Evolutionary conservation across 108 stramenopile genomes (phyloP).

Genomic region (Conticribra guillardii): DNA sequence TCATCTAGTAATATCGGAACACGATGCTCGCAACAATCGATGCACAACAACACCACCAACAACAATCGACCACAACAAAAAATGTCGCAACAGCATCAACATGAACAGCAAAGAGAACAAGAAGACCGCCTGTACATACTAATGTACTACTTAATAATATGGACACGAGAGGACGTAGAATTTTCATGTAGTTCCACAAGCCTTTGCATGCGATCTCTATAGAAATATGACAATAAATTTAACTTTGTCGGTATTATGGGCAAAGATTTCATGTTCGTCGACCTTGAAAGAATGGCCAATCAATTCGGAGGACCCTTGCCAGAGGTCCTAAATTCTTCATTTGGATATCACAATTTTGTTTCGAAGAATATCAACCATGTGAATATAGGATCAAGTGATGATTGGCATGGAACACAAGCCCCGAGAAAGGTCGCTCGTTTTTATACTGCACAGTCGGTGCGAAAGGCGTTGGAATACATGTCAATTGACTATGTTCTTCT

Average conservation of each 20-base stretch:
- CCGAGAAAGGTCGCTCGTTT: constrained; percentile 31
- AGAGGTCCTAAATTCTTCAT: constrained; percentile 23
- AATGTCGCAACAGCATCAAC: too few species aligned
- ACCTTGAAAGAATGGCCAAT: constrained; percentile 26
- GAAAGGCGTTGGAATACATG: constrained; percentile 56
- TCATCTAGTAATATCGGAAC: too few species aligned
- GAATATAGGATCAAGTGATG: not conserved
- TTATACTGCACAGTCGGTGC: constrained; percentile 55
- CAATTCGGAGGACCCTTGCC: constrained; percentile 11
- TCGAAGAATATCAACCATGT: constrained; percentile 1
- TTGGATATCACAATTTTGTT: constrained; percentile 13
- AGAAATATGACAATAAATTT: constrained; percentile 31
- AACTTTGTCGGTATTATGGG: constrained; percentile 61
- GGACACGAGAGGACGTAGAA: too few species aligned
- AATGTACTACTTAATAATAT: too few species aligned
- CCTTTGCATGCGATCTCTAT: constrained; percentile 46
- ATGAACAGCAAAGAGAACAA: too few species aligned
- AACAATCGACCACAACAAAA: too few species aligned
- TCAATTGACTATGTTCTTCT: constrained; percentile 61
- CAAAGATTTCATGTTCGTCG: constrained; percentile 25
- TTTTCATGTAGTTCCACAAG: constrained; percentile 55
- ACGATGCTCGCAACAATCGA: too few species aligned
- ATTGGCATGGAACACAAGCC: constrained; percentile 12
- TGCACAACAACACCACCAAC: too few species aligned
- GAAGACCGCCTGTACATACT: too few species aligned